Evolutionary conservation across 192 early-diverging fungal species (phyloP), one percentile per base, ranked within the genome.

Genomic region (Paraglomus brasilianum): DNA sequence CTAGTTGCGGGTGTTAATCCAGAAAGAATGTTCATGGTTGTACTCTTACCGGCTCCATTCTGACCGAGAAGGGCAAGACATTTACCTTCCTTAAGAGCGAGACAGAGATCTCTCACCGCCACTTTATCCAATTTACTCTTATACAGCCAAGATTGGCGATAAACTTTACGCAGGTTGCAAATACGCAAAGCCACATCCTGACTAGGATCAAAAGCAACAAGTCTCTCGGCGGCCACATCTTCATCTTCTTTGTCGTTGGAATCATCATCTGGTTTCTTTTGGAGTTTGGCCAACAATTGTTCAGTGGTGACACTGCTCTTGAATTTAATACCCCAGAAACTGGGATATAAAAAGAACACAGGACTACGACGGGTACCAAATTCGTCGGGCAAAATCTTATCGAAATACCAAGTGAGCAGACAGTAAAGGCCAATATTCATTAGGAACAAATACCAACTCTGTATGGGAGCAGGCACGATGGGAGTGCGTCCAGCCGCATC

Each of bases 21-120:
- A 8, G 88, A 86, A n/a, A 92, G 79, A 71, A 92, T 92, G 70
- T 83, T 81, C 67, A 92, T 91, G n/a, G 90, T 84, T 1, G 90
- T 92, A 17, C 83, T 84, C 72, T 92, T 92, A 22, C 91, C 90
- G 24, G 90, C 88, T 43, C 89, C 88, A 73, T 90, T 91, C 74
- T 90, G 88, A 19, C 91, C 89, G 8, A 89, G 74, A 36, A 91
- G 76, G 6, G 87, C 88, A 42, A 85, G 74, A 13, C 85, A 73
- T 39, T 82, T 81, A 41, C 82, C 83, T 55, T 84, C 79, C 60
- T 81, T 75, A n/a, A 86, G 59, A 0, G 79, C 83, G 66, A 86
- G 21, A 46, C 77, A 75, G 42, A 86, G 55, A 51, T 78, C 74
- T 45, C 81, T 80, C 52, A 86, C 83, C 1, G 85, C 85, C 47